Evolutionary conservation across 495 filamentous ascomycete species (phyloP), one percentile per base, ranked within the genome.

Genomic region (Ascodesmis nigricans): DNA sequence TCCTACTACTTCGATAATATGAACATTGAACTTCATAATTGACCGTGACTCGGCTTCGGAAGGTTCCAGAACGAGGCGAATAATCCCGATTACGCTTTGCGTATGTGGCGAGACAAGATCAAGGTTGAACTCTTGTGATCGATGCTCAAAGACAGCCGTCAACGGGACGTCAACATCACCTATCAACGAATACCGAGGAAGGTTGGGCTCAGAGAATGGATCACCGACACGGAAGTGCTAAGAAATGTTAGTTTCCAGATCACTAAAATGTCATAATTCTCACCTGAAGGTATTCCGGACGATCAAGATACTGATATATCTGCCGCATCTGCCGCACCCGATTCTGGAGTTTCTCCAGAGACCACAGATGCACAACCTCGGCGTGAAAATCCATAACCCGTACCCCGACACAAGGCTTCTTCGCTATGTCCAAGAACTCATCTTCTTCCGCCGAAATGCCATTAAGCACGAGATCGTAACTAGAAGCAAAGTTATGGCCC

Each of bases 21-120:
- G 83, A 16, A 95, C 81, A 45, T 95, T 99, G 58, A 95, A 99
- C 52, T 95, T 95, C 36, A 99, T 58, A 17, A 78, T 95, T 33
- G 78, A 81, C 18, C 84, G 87, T 16, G 84, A 81, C 50, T 90
- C 75, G 5, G 87, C 84, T 14, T 78, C 84, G 1, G 84, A 93
- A 21, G 87, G 87, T 47, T 95, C 87, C 6, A 99, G 59, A 2
- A 83, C 84, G 28, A 99, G 57, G 35, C 79, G 75, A 44, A 95
- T 71, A 20, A 92, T 78, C 30, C 87, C 87, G 38, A 95, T 64
- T 0, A 76, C 79, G 53, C 75, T 75, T 19, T 73, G 73, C 1
- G 84, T 95, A 49, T 92, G 87, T n/a, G 82, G 82, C 1, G 79
- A 92, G 30, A 73, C 65, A 22, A 95, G 71, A 43, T 95, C 90